A percentile compares a stretch with the other conserved stretches of the same genome.
Evolutionary conservation across 495 filamentous ascomycete genomes (phyloP).

Genomic region (Aspergillus coremiiformis): DNA sequence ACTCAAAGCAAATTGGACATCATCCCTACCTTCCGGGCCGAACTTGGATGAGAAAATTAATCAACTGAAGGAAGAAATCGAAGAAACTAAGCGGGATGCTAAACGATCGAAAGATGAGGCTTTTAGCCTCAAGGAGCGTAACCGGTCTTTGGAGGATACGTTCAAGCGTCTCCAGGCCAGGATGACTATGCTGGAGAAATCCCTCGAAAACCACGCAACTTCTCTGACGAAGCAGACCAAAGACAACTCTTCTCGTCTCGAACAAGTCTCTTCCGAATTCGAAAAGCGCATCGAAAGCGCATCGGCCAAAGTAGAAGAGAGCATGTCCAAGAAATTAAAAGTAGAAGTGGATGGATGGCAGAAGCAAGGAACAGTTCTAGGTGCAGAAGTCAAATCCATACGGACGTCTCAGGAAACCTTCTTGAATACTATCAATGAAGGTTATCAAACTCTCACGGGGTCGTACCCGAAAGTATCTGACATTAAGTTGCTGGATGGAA

Average conservation of each 20-base stretch:
- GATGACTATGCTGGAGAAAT: background rate
- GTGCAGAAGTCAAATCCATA: background rate
- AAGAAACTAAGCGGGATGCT: background rate
- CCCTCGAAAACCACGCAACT: background rate
- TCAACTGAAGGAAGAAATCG: constrained; percentile 4
- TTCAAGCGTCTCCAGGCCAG: constrained; percentile 1
- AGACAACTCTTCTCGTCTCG: background rate
- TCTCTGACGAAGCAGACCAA: background rate
- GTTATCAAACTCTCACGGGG: background rate
- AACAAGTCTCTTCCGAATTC: background rate
- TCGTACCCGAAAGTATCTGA: constrained; percentile 6
- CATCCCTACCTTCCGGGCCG: background rate
- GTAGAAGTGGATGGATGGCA: background rate
- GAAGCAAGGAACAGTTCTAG: background rate
- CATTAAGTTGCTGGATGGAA: background rate
- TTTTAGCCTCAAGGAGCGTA: background rate
- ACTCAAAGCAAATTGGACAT: background rate
- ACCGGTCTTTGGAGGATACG: background rate
- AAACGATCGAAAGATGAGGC: background rate
- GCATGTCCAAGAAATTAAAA: background rate
- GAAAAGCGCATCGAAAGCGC: background rate
- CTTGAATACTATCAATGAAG: background rate
- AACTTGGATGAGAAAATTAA: background rate
- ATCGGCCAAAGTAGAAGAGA: background rate
- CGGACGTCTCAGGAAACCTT: constrained; percentile 1